Conservation (phyloP, 2,329 filamentous ascomycete genomes). For the Metarhizium sp. region DNA sequence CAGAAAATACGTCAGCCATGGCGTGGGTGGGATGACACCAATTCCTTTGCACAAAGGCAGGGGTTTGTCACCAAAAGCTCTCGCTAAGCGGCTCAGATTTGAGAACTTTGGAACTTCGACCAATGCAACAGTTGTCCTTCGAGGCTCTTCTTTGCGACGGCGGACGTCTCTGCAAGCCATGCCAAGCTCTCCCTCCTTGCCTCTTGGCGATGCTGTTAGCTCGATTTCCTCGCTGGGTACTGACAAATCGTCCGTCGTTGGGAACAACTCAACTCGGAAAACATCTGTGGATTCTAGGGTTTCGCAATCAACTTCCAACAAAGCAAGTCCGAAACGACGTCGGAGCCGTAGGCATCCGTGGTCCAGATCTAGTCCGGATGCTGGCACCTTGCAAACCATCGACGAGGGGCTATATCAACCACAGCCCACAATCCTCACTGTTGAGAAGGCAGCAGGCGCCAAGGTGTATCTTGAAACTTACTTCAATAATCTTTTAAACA, state of each 20-base stretch:
- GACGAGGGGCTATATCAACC: constrained; percentile 18
- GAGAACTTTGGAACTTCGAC: constrained; percentile 15
- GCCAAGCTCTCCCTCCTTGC: constrained; percentile 8
- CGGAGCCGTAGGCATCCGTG: constrained; percentile 22
- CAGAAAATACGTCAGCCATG: background rate
- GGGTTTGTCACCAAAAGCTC: constrained; percentile 12
- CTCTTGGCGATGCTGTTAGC: constrained; percentile 14
- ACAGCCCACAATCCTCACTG: constrained; percentile 41
- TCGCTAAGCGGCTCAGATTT: constrained; percentile 17
- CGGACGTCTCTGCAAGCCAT: constrained; percentile 18
- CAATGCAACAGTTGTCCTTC: constrained; percentile 20
- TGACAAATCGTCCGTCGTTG: constrained; percentile 14
- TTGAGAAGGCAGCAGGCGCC: constrained; percentile 69
- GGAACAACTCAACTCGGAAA: constrained; percentile 20
- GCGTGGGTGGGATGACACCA: background rate
- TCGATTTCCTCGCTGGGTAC: constrained; percentile 18
- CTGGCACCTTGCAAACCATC: constrained; percentile 24
- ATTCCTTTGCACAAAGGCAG: constrained; percentile 8
- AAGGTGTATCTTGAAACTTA: constrained; percentile 83
- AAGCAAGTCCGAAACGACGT: constrained; percentile 14
- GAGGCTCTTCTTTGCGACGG: constrained; percentile 10
- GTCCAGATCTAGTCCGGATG: constrained; percentile 27
- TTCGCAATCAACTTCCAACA: constrained; percentile 12
- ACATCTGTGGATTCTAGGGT: constrained; percentile 24
- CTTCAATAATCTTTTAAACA: constrained; percentile 60